Base-by-base conservation (phyloP, 805 yeast genomes). In the Nakazawaea ishiwadae region DNA sequence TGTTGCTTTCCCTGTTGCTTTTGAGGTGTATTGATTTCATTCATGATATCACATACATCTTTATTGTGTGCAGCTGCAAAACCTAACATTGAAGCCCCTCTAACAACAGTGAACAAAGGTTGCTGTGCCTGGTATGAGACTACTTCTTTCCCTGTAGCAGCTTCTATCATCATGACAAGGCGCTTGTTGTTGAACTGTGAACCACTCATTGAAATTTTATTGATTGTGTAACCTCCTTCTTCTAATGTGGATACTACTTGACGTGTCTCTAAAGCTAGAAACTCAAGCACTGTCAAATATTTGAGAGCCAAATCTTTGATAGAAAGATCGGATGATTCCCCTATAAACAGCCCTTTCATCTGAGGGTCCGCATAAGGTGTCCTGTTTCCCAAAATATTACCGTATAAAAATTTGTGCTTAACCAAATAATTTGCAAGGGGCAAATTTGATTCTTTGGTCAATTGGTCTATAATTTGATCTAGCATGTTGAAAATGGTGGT, bases 381-480 rank as follows among this genome's bases (percentile, higher is more conserved):
- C 51, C 84, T 63, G 50, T 77, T 79, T 1, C 84, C 84, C 36
- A 66, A 62, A 16, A 73, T 64, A 51, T 78, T 82, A 1, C 83
- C 83, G 48, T 75, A 75, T 40, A 66, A 64, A 42, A 72, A 63
- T 56, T 62, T 63, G 42, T 68, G 51, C 35, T 54, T 63, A 1
- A 69, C 50, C 3, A 60, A 39, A 19, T 35, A 18, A 35, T 41
- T 37, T 11, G 39, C 31, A 4, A 20, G 17, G 6, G 39, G 20
- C 9, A 30, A 16, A 4, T 28, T 30, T 3, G 17, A 10, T 12
- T n/a, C 29, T 4, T 16, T n/a, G n/a, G 19, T 17, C 14, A 29
- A 29, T 11, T 35, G 14, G 6, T 37, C 28, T 17, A 39, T 5
- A 10, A 41, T 10, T 3, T 9, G 6, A 16, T 47, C 45, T 23